Percentiles rank a stretch among this genome's conserved stretches.
These are phyloP conservation scores for Scedosporium apiospermum DNA, from an alignment of 2,329 filamentous ascomycete species.

Conservation along the genomic window DNA sequence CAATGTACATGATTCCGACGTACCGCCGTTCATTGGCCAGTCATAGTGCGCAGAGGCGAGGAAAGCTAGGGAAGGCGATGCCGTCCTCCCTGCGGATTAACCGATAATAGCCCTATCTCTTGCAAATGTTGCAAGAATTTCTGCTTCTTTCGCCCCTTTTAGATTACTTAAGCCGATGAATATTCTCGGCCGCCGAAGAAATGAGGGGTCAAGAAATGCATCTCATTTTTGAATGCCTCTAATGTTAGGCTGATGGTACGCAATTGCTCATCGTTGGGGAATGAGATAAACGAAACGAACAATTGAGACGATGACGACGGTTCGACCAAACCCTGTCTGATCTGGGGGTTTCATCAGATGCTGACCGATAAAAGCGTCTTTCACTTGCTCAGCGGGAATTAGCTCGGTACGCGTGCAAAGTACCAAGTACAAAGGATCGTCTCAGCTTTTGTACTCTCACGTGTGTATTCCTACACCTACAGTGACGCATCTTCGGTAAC, in stretches of 20 bases:
- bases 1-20: conserved; percentile 4
- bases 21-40: conserved; percentile 2
- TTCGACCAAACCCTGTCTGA: background rate
- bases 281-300: background rate
- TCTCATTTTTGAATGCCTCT: background rate
- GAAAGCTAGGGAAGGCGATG: background rate
- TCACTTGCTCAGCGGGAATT: background rate
- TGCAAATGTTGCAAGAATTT: background rate
- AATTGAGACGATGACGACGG: background rate
- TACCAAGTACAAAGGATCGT: background rate
- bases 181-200: background rate
- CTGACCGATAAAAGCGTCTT: background rate
- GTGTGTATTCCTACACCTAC: background rate
- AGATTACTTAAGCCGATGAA: background rate
- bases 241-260: background rate
- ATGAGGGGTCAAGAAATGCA: background rate
- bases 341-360: conserved; percentile 1
- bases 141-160: background rate
- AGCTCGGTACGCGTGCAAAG: background rate
- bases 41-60: background rate
- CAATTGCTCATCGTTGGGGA: background rate
- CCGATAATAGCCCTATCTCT: conserved; percentile 2
- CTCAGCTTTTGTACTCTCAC: conserved; percentile 1
- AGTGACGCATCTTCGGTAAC: background rate
- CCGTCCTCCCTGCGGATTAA: background rate